phyloP scores from a whole-genome alignment of 1,284 basidiomycete species.

The Calocybe gambosa region DNA sequence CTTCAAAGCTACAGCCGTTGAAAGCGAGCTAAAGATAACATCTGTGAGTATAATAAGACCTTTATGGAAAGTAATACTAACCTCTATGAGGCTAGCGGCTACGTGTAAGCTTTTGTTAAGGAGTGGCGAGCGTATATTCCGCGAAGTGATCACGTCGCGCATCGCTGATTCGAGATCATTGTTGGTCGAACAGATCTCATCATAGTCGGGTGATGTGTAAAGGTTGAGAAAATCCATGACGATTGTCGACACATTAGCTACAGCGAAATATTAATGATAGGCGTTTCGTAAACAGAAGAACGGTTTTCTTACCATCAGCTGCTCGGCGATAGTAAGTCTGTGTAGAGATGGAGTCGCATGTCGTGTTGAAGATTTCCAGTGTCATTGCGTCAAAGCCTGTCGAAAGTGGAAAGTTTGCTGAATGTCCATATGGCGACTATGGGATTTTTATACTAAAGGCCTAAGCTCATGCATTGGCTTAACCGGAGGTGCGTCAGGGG shows the following conservation, averaged over 20 bases:
- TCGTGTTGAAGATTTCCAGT: slow-evolving; percentile 4
- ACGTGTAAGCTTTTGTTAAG: slow-evolving; percentile 10
- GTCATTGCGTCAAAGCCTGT: slow-evolving; percentile 1
- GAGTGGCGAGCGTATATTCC: slow-evolving; percentile 5
- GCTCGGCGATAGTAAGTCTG: background rate
- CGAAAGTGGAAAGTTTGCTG: background rate
- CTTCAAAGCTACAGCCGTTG: slow-evolving; percentile 7
- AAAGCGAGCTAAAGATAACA: slow-evolving; percentile 6
- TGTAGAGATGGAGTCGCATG: background rate
- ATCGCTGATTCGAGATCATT: slow-evolving; percentile 8
- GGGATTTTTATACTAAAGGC: background rate
- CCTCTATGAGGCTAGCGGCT: slow-evolving; percentile 11
- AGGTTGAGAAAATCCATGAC: slow-evolving; percentile 6
- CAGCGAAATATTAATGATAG: background rate
- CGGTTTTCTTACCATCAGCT: background rate
- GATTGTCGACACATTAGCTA: background rate
- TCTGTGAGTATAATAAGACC: background rate
- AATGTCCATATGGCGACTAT: background rate
- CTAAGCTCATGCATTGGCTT: background rate
- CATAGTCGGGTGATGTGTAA: slow-evolving; percentile 1
- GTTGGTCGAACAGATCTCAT: slow-evolving; percentile 4
- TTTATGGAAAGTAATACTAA: background rate
- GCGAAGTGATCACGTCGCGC: slow-evolving; percentile 6
- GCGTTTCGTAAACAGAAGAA: background rate
- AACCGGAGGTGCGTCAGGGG: too few relatives aligned